Conservation (phyloP, 2,329 filamentous ascomycete genomes). For the Aaosphaeria pasadenensis region DNA sequence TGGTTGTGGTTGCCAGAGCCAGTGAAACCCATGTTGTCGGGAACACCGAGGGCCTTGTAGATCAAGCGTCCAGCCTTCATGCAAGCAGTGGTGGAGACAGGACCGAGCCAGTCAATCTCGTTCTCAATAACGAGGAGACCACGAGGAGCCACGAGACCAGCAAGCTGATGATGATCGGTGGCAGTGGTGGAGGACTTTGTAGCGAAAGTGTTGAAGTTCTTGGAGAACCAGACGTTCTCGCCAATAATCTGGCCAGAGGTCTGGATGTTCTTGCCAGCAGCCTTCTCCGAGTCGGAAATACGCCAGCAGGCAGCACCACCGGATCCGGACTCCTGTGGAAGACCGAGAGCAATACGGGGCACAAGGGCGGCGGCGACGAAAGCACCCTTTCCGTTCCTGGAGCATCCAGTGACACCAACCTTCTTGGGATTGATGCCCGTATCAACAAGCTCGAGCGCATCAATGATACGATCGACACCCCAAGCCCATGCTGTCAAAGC, state of each 20-base stretch:
- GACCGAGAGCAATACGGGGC: slow-evolving; percentile 57
- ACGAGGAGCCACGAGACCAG: slow-evolving; percentile 55
- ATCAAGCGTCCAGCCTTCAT: slow-evolving; percentile 55
- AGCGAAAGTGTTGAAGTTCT: slow-evolving; percentile 52
- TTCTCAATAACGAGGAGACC: slow-evolving; percentile 58
- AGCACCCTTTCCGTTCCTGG: slow-evolving; percentile 63
- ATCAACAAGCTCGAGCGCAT: slow-evolving; percentile 53
- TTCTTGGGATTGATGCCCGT: slow-evolving; percentile 44
- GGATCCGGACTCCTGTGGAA: slow-evolving; percentile 62
- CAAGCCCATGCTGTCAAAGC: slow-evolving; percentile 63
- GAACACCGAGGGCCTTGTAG: slow-evolving; percentile 53
- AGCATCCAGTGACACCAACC: slow-evolving; percentile 60
- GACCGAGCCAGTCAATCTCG: slow-evolving; percentile 58
- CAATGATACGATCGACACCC: slow-evolving; percentile 60
- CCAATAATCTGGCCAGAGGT: slow-evolving; percentile 57
- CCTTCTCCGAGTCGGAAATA: slow-evolving; percentile 44
- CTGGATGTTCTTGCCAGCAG: slow-evolving; percentile 57
- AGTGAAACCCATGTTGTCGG: slow-evolving; percentile 58
- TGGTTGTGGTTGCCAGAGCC: slow-evolving; percentile 55
- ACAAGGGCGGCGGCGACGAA: slow-evolving; percentile 61
- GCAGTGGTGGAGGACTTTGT: slow-evolving; percentile 47
- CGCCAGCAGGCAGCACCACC: slow-evolving; percentile 63
- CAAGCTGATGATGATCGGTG: slow-evolving; percentile 58
- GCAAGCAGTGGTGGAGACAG: slow-evolving; percentile 55
- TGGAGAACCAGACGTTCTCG: slow-evolving; percentile 64